phyloP scores from a whole-genome alignment of 2,329 filamentous ascomycete species.

The Hawksworthiomyces lignivorus region DNA sequence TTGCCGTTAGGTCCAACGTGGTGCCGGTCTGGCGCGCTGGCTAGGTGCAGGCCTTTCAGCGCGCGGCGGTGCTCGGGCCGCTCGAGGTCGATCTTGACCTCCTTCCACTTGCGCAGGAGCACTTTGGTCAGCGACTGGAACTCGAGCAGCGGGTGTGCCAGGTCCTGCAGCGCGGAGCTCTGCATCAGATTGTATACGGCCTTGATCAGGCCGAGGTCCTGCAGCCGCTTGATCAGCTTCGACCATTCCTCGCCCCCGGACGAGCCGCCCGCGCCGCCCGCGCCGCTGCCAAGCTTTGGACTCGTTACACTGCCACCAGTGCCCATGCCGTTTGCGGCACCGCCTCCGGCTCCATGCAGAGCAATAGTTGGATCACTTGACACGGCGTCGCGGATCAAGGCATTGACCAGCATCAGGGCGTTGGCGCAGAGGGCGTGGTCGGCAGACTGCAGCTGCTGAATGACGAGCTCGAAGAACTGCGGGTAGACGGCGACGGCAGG shows the following conservation, averaged over 20 bases:
- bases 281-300: background rate
- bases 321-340: conserved; percentile 1
- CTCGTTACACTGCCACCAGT: conserved; percentile 17
- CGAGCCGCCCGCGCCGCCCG: background rate
- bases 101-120: conserved; percentile 78
- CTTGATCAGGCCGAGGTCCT: conserved; percentile 88
- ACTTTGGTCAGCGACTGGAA: conserved; percentile 90
- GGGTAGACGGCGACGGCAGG: conserved; percentile 86
- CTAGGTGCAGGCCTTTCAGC: conserved; percentile 76
- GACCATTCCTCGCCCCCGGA: conserved; percentile 68
- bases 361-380: conserved; percentile 55
- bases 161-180: conserved; percentile 81
- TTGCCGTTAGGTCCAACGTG: conserved; percentile 22
- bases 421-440: conserved; percentile 96
- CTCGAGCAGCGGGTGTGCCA: conserved; percentile 82
- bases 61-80: conserved; percentile 81
- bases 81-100: conserved; percentile 77
- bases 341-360: background rate
- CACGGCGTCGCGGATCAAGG: conserved; percentile 85
- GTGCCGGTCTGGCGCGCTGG: conserved; percentile 62
- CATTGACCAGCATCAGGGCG: conserved; percentile 90
- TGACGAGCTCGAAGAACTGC: conserved; percentile 89
- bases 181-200: conserved; percentile 92
- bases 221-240: conserved; percentile 86
- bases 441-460: conserved; percentile 83